These are phyloP conservation scores for Podaxis mareebaensis DNA, from an alignment of 768 basidiomycete genomes.

Conservation along the genomic window DNA sequence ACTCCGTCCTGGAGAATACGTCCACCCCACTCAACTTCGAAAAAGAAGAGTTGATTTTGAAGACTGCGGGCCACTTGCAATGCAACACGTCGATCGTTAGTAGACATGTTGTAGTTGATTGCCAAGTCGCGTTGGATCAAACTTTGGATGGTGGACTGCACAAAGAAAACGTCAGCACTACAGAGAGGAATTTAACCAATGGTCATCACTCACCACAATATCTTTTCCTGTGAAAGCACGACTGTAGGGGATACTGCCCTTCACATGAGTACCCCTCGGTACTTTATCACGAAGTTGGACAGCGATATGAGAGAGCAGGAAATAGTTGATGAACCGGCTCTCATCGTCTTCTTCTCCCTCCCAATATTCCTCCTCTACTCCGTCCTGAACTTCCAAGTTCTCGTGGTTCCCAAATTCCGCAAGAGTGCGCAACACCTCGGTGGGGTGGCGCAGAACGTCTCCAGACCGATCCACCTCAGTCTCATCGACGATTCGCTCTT, in stretches of 20 bases:
- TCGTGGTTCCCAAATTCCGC: slow-evolving; percentile 29
- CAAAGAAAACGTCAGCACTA: neutral
- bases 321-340: slow-evolving; percentile 84
- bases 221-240: slow-evolving; percentile 94
- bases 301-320: slow-evolving; percentile 84
- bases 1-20: slow-evolving; percentile 81
- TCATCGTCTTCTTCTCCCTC: slow-evolving; percentile 60
- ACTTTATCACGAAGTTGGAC: slow-evolving; percentile 88
- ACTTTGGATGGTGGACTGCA: slow-evolving; percentile 82
- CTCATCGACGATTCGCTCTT: neutral
- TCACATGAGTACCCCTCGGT: slow-evolving; percentile 84
- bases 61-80: slow-evolving; percentile 87
- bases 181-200: slow-evolving; percentile 15
- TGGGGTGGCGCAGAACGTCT: slow-evolving; percentile 28
- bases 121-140: slow-evolving; percentile 85
- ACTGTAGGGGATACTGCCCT: slow-evolving; percentile 92
- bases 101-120: slow-evolving; percentile 70
- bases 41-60: slow-evolving; percentile 92
- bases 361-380: slow-evolving; percentile 48
- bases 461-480: neutral
- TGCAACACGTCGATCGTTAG: slow-evolving; percentile 79
- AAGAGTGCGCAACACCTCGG: slow-evolving; percentile 36
- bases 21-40: slow-evolving; percentile 95
- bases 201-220: slow-evolving; percentile 67
- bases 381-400: slow-evolving; percentile 24